These are phyloP conservation scores for Arctostaphylos glauca DNA, from an alignment of 148 eudicot genomes.

Conservation along the genomic window DNA sequence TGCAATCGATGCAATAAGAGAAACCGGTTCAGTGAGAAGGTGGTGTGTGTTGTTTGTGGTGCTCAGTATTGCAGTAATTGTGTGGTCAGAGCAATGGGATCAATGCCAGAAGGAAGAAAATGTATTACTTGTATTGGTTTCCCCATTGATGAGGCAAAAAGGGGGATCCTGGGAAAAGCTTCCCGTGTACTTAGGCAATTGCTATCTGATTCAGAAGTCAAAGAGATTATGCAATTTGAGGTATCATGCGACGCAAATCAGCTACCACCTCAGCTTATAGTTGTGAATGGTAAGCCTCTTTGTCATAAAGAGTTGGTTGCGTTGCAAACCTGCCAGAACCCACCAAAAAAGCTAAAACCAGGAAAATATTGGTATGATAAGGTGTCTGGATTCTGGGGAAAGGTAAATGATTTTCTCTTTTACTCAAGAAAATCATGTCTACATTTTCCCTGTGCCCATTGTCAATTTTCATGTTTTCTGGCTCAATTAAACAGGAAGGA, in stretches of 20 bases:
- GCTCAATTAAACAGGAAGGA: constrained; percentile 60
- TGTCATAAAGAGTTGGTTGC: constrained; percentile 44
- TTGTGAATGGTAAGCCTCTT: constrained; percentile 59
- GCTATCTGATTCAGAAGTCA: constrained; percentile 34
- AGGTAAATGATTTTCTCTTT: constrained; percentile 40
- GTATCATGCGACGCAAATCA: constrained; percentile 54
- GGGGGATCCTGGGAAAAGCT: constrained; percentile 59
- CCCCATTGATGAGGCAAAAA: constrained; percentile 55
- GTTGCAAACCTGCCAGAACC: constrained; percentile 53
- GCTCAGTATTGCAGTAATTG: constrained; percentile 71
- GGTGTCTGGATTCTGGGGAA: constrained; percentile 88
- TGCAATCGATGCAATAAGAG: constrained; percentile 62
- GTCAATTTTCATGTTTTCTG: neutral
- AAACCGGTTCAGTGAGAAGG: constrained; percentile 60
- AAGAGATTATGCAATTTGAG: constrained; percentile 57
- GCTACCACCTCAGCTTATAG: constrained; percentile 44
- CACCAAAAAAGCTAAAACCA: constrained; percentile 68
- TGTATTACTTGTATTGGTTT: constrained; percentile 70
- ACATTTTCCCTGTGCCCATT: neutral
- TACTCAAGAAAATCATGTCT: neutral
- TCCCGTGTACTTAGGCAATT: constrained; percentile 51
- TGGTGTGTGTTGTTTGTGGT: constrained; percentile 66
- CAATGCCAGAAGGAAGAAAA: constrained; percentile 96
- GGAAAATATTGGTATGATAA: constrained; percentile 93
- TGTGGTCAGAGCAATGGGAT: constrained; percentile 81